Evolutionary conservation across 306 rosid genomes (phyloP).

Genomic region (Bauhinia variegata): DNA sequence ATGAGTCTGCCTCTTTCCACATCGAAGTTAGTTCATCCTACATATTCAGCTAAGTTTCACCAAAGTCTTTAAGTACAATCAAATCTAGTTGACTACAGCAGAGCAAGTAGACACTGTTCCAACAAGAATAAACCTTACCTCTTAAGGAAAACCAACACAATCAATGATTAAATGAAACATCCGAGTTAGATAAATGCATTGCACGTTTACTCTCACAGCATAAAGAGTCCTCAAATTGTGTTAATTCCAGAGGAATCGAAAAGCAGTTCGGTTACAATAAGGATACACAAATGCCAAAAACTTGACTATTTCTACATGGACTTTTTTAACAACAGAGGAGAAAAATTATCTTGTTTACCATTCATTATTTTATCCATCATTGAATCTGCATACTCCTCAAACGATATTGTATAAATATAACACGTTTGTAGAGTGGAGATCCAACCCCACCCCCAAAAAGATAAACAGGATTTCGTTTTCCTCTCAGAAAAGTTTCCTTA

Average conservation of each 20-base stretch:
- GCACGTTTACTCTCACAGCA: background rate
- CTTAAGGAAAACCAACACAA: background rate
- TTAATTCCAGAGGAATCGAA: constrained; percentile 5
- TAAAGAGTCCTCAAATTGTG: background rate
- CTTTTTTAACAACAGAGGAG: too few species aligned
- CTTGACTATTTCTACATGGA: background rate
- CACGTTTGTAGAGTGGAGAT: background rate
- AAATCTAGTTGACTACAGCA: background rate
- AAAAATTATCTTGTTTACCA: too few species aligned
- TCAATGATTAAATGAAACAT: background rate
- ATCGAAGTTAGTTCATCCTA: too few species aligned
- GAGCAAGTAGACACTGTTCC: constrained; percentile 17
- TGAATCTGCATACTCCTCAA: background rate
- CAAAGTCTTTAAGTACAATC: constrained; percentile 1
- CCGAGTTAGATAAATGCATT: background rate
- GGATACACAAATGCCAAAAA: background rate
- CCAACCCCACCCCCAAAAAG: background rate
- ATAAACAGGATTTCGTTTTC: too few species aligned
- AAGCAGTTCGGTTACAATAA: background rate
- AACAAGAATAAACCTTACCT: background rate
- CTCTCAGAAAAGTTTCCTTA: too few species aligned
- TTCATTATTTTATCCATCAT: background rate
- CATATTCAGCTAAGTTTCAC: background rate
- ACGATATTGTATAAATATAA: too few species aligned
- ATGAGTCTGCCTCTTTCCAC: background rate